Base-by-base conservation (phyloP, 768 basidiomycete genomes). In the Boletellus emodensis region DNA sequence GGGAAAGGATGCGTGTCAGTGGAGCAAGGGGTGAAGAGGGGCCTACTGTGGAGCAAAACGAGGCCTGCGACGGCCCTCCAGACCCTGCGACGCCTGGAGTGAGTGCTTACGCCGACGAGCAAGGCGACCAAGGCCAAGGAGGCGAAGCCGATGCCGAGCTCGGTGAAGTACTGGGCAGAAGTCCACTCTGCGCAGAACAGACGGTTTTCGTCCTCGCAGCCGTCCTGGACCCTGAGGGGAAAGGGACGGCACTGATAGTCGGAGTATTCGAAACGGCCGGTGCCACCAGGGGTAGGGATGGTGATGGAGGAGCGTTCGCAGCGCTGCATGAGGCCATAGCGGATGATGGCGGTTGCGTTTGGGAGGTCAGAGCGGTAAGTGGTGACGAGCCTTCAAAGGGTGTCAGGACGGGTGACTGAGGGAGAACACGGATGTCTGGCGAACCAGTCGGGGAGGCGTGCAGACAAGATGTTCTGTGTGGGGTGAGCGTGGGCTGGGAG, bases 41-140 rank as follows among this genome's bases (percentile, higher is more conserved):
- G 48, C 53, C 7, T 36, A 84, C 87, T 78, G 60, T 87, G 82
- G 17, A 88, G 59, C 14, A 80, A 65, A 12, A 87, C 71, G 10
- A 90, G 65, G 14, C 79, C 80, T 8, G 85, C 85, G 1, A 85
- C 83, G 1, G 80, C 83, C 61, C 78, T 81, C 88, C 88, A 90
- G 30, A 89, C 83, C 55, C 88, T 79, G 51, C 86, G 74, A 56
- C 88, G 74, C 44, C 87, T 74, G 14, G 86, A 86, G 59, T 81
- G 81, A 0, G 88, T 88, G 60, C 78, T 86, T 17, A 87, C 75
- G 4, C 88, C 87, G 50, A 90, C 73, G 37, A 83, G 60, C 42
- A 90, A 73, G 8, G 85, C 71, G 1, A 75, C 60, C 34, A 86
- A 67, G 4, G 85, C 79, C 24, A 82, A 68, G 41, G 71, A 75